Conservation (phyloP, 495 filamentous ascomycete species). For the Podospora pseudoanserina region DNA sequence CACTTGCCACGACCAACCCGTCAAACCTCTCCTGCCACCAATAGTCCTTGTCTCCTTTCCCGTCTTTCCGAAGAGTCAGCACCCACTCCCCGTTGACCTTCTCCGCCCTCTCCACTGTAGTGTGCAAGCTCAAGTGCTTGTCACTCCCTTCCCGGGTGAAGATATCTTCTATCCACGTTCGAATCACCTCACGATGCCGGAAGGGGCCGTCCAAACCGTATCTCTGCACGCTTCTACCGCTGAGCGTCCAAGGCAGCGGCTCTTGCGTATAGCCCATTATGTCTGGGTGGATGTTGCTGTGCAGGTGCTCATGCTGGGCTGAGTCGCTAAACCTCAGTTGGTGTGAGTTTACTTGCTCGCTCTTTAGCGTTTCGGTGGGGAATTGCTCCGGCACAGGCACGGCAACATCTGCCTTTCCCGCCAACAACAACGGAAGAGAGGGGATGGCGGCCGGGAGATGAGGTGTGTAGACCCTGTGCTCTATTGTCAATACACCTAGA, state of each 20-base stretch:
- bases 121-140: constrained; percentile 35
- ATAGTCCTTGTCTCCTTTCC: constrained; percentile 30
- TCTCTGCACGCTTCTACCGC: constrained; percentile 1
- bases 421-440: constrained; percentile 45
- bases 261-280: constrained; percentile 43
- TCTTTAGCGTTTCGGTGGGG: constrained; percentile 43
- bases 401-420: constrained; percentile 2
- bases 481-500: background rate
- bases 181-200: constrained; percentile 37
- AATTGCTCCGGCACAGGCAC: constrained; percentile 39
- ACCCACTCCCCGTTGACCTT: constrained; percentile 39
- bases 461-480: constrained; percentile 32
- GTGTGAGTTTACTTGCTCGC: constrained; percentile 32
- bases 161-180: constrained; percentile 39
- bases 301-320: constrained; percentile 43
- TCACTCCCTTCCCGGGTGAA: constrained; percentile 36
- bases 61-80: constrained; percentile 36
- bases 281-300: constrained; percentile 41
- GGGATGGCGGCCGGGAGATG: constrained; percentile 37
- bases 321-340: constrained; percentile 52
- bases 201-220: constrained; percentile 38
- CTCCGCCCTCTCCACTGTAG: constrained; percentile 41
- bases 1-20: constrained; percentile 32
- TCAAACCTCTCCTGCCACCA: constrained; percentile 43
- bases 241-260: constrained; percentile 34